Evolutionary conservation across 148 eudicot genomes (phyloP), one percentile per base, ranked within the genome.

Genomic region (Polygonum aviculare): DNA sequence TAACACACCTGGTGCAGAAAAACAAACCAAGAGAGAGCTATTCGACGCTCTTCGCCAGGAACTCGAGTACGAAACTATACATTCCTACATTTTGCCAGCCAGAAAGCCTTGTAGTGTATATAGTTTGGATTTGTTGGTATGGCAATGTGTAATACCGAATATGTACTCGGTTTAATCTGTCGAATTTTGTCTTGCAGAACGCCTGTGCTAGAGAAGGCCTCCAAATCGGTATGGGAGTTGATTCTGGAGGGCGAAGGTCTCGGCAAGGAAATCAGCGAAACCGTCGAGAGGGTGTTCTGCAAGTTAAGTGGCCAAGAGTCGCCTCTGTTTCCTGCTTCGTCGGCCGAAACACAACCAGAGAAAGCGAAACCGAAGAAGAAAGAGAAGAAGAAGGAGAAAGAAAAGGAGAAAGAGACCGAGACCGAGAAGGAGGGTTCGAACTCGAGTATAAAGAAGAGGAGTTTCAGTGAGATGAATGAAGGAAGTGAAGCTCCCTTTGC

Each of bases 201-300:
- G 22, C 90, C 97, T n/a, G 99, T 91, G 82, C 96, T 96, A 73
- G 99, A 96, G 85, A 96, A 90, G 85, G 99, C 98, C 65, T 93
- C 99, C 45, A 93, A 85, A 81, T 91, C 96, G 54, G 98, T 96
- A 36, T 96, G 98, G 99, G 98, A 96, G 51, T 72, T 96, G 77
- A 88, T 93, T 50, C 79, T 96, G 79, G 99, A 93, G 79, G 83
- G 85, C 7, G 84, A 85, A 57, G 97, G 87, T 4, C 77, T 96
- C 14, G 97, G 99, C 67, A 93, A 87, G 81, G 98, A 96, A 80
- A 93, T 96, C 67, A 88, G 75, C 69, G 99, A 96, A 78, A 96
- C 89, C 11, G 98, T 96, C 47, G 98, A 96, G 84, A 86, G 72
- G 78, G 97, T 91, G 18, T 96, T 90, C 72, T 91, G 99, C 83